phyloP scores from a whole-genome alignment of 495 filamentous ascomycete species.

The Talaromyces thailandensis region DNA sequence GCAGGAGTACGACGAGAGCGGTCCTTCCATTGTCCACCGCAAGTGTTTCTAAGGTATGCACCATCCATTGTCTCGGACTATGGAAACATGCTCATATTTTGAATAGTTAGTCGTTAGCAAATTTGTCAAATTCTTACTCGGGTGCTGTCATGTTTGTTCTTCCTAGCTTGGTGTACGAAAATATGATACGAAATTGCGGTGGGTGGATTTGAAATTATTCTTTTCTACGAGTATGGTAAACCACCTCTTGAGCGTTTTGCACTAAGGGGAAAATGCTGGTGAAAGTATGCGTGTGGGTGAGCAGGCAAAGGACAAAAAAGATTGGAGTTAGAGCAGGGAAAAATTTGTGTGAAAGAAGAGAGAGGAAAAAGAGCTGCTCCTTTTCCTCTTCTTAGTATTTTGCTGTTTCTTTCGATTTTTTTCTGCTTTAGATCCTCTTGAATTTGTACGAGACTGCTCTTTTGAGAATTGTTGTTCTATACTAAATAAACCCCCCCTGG shows the following conservation, averaged over 20 bases:
- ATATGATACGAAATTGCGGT: conserved; percentile 31
- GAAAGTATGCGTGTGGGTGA: background rate
- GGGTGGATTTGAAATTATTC: conserved; percentile 22
- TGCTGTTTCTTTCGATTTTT: background rate
- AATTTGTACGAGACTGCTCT: background rate
- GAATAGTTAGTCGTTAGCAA: conserved; percentile 1
- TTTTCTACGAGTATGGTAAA: conserved; percentile 14
- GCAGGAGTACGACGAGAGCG: conserved; percentile 99
- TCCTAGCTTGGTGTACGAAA: conserved; percentile 44
- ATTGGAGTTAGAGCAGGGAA: background rate
- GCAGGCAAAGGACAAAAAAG: background rate
- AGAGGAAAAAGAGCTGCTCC: background rate
- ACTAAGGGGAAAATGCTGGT: conserved; percentile 27
- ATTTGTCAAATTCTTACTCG: conserved; percentile 8
- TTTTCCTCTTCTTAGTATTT: background rate
- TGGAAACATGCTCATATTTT: background rate
- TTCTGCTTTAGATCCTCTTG: background rate
- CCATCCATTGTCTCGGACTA: background rate
- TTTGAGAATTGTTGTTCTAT: background rate
- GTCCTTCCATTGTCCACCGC: conserved; percentile 99
- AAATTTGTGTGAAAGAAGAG: background rate
- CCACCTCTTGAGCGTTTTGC: conserved; percentile 19
- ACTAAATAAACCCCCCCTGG: background rate
- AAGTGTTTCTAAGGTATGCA: conserved; percentile 95
- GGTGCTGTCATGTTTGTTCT: conserved; percentile 26